Base-by-base conservation (phyloP, 352 stramenopile species). In the Pythium scleroteichum region DNA sequence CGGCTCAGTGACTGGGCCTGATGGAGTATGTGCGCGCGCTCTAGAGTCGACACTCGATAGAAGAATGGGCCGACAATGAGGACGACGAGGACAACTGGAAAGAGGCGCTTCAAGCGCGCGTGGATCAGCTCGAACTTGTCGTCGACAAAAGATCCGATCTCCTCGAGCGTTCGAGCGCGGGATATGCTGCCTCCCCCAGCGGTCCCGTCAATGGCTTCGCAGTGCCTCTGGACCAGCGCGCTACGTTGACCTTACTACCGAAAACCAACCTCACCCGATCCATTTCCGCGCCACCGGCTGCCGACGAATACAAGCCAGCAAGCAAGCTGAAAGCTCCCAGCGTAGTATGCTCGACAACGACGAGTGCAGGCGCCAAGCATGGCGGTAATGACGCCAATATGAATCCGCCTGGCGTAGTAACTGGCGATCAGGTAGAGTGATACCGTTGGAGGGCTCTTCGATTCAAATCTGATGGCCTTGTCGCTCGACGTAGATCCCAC, bases 41-140 rank as follows among this genome's bases (percentile, higher is more conserved):
- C 32, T 53, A 80, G 75, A 68, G 76, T 41, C 69, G 66, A 3
- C 82, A 73, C 47, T 86, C 80, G 0, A 91, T 93, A 55, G 80
- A 84, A 40, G 75, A 90, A 20, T 93, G 83, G 83, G 80, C 76
- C 3, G 83, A 91, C 9, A 76, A 90, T 13, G 83, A 93, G 22
- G 83, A 91, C 14, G 83, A 93, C 59, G 83, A 91, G 50, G 83
- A 93, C 33, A 77, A 75, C 39, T 93, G 79, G 79, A 91, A 89
- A 59, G 83, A 93, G 6, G 72, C 78, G 51, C 69, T 93, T 49
- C 83, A 93, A 69, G 79, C 79, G 39, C 82, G 82, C 19, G 81
- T 93, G 16, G 85, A 90, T 47, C 78, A 93, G 53, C 59, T 93
- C 40, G 79, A 90, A 58, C 74, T 90, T 16, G 75, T 78, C 19